Conservation (phyloP, 805 yeast genomes). For the Kockiozyma suomiensis region DNA sequence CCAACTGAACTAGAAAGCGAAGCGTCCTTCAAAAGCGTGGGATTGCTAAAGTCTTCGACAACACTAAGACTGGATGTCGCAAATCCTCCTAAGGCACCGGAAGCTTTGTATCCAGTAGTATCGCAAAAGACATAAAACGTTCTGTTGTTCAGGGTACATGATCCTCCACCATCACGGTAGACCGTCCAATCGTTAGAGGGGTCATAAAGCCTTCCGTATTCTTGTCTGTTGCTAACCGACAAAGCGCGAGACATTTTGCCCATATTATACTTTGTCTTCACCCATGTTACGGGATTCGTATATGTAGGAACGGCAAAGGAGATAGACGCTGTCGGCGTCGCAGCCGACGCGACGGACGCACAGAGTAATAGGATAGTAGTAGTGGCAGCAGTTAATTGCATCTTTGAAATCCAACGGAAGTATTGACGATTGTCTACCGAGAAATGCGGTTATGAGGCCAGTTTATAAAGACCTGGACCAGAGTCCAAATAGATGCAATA, state of each 20-base stretch:
- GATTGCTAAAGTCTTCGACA: constrained; percentile 5
- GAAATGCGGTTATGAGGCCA: too few species aligned
- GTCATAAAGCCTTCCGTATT: constrained; percentile 20
- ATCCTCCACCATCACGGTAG: constrained; percentile 33
- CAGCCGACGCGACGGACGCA: not conserved
- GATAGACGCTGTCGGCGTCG: constrained; percentile 11
- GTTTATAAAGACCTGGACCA: too few species aligned
- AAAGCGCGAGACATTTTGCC: constrained; percentile 9
- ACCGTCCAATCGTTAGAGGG: constrained; percentile 10
- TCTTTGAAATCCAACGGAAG: too few species aligned
- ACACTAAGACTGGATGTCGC: constrained; percentile 8
- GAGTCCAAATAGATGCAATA: too few species aligned
- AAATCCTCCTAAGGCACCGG: constrained; percentile 13
- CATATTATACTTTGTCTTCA: not conserved
- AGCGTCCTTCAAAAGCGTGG: constrained; percentile 1
- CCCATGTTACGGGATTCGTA: constrained; percentile 1
- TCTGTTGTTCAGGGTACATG: constrained; percentile 24
- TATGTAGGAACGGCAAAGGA: constrained; percentile 9
- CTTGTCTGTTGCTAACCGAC: not conserved
- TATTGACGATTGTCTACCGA: too few species aligned
- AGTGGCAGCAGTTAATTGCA: not conserved
- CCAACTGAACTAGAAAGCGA: constrained; percentile 5
- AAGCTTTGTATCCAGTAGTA: constrained; percentile 12
- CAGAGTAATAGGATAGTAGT: not conserved
- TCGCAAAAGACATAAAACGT: constrained; percentile 27